These are phyloP conservation scores for Puccinellia tenuiflora DNA, from an alignment of 176 grass and related monocot genomes.

Conservation along the genomic window DNA sequence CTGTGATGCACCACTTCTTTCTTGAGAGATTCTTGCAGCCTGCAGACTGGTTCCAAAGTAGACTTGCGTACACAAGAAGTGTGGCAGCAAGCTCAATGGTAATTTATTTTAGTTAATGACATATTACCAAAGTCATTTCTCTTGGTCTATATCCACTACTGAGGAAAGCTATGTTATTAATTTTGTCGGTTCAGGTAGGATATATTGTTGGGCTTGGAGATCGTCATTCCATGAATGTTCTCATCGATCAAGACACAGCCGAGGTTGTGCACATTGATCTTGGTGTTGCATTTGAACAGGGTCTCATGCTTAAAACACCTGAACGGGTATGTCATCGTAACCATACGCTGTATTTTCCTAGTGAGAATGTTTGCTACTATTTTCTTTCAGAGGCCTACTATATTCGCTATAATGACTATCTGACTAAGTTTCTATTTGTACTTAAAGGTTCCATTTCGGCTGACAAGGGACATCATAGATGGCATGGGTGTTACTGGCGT, in stretches of 20 bases:
- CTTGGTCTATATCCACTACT: constrained; percentile 11
- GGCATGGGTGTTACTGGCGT: constrained; percentile 93
- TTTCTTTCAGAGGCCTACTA: background rate
- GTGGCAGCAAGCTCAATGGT: constrained; percentile 95
- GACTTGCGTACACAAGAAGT: constrained; percentile 91
- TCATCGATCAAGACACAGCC: constrained; percentile 89
- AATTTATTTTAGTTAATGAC: constrained; percentile 33
- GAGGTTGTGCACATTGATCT: constrained; percentile 96
- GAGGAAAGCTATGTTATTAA: constrained; percentile 11
- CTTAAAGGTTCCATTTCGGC: constrained; percentile 77
- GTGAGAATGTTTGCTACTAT: background rate
- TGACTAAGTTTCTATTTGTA: constrained; percentile 13
- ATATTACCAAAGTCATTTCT: background rate
- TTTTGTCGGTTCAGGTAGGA: constrained; percentile 57
- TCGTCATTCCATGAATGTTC: constrained; percentile 96
- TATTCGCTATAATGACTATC: background rate
- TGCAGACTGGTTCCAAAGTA: constrained; percentile 83
- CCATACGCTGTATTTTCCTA: background rate
- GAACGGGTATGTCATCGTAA: constrained; percentile 51
- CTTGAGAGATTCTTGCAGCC: constrained; percentile 87
- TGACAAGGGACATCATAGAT: constrained; percentile 88
- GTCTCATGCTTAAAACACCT: constrained; percentile 92
- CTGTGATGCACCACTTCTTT: constrained; percentile 97
- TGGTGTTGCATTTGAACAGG: constrained; percentile 98
- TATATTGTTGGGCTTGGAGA: constrained; percentile 97